Evolutionary conservation across 768 basidiomycete genomes (phyloP).

Genomic region (Calvatia gigantea): DNA sequence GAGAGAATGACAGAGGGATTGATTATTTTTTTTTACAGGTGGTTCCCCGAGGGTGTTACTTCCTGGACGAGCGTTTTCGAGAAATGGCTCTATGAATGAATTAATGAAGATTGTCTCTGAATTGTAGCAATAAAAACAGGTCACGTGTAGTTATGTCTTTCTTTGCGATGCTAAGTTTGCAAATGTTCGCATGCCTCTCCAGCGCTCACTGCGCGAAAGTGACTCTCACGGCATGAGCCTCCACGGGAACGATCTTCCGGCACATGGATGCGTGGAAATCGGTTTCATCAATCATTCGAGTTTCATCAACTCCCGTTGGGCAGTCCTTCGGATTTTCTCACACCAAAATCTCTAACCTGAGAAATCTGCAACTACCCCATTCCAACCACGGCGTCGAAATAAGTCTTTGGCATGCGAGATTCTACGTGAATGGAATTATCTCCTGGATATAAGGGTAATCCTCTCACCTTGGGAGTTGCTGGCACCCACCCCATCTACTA

Average conservation of each 20-base stretch:
- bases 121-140: conserved; percentile 9
- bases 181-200: neutral
- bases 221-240: conserved; percentile 9
- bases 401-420: neutral
- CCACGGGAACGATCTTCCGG: conserved; percentile 9
- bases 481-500: conserved; percentile 2
- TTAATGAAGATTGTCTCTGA: conserved; percentile 47
- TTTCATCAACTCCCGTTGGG: conserved; percentile 23
- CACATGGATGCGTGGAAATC: conserved; percentile 9
- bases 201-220: neutral
- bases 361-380: neutral
- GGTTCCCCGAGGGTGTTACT: conserved; percentile 86
- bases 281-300: conserved; percentile 15
- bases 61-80: conserved; percentile 68
- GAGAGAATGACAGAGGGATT: neutral
- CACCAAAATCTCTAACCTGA: conserved; percentile 4
- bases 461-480: neutral
- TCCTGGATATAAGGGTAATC: conserved; percentile 6
- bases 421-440: neutral
- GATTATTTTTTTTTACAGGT: conserved; percentile 40
- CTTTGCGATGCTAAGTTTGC: conserved; percentile 9
- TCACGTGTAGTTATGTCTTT: conserved; percentile 13
- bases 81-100: conserved; percentile 80
- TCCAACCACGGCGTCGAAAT: neutral
- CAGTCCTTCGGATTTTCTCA: neutral